Base-by-base conservation (phyloP, 208 protist species). In the Acanthamoeba culbertsoni region DNA sequence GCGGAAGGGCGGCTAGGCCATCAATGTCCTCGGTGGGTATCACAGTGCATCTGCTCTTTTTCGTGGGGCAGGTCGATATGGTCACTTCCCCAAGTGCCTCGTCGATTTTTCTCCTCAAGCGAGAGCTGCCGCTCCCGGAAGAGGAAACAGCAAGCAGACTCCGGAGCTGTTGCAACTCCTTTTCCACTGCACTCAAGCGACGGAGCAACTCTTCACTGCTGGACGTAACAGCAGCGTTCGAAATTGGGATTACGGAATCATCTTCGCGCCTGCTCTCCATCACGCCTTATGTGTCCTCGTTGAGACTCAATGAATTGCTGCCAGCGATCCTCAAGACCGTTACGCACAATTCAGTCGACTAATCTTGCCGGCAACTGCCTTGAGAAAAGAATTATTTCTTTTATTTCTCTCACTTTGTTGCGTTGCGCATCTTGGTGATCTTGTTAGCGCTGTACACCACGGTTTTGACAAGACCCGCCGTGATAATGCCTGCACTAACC, bases 381-480 rank as follows among this genome's bases (percentile, higher is more conserved):
- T n/a, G n/a, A n/a, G 16, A 5, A 62, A 23, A 23, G 55, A 31
- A 23, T 6, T n/a, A 10, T 31, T 37, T 6, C 28, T 3, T 28
- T 28, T 73, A 73, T 45, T 73, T 73, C 12, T 14, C 16, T 59
- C 51, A 59, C 51, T 26, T 68, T 20, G 73, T 84, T 10, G 73
- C 73, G 43, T 84, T 84, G 8, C 73, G 73, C 73, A 84, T 84
- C 73, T 84, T 84, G 73, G 43, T 33, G 18, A 84, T 84, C 73
- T 84, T 84, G 73, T 55, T 84, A 33, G 73, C 73, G 73, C 73
- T 84, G 73, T 84, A 84, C 42, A 84, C 73, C 4, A 84, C 26
- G 42, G 73, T 84, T 26, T 84, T 84, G 6, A 84, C 73, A 37
- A 84, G 43, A 53, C 73, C 73, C 28, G 73, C 73, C 12, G 73